A percentile compares a stretch with the other conserved stretches of the same genome.
These are phyloP conservation scores for Geranomyces variabilis DNA, from an alignment of 192 early-diverging fungal genomes.

Conservation along the genomic window DNA sequence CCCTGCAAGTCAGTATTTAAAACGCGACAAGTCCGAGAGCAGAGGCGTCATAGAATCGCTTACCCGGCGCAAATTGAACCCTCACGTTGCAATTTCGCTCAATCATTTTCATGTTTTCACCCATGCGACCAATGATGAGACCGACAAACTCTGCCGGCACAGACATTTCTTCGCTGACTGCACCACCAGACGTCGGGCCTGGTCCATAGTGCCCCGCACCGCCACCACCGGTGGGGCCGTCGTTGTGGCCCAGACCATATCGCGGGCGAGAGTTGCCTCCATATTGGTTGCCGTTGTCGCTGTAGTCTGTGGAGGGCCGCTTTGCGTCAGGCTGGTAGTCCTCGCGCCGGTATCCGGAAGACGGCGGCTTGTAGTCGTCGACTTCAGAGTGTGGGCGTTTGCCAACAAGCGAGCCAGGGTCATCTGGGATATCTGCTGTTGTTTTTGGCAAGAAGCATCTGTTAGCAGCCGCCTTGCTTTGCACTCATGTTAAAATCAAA, in stretches of 20 bases:
- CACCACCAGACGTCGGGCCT: constrained; percentile 29
- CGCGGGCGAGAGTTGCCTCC: constrained; percentile 10
- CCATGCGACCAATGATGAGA: constrained; percentile 77
- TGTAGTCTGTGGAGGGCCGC: constrained; percentile 17
- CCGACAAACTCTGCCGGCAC: constrained; percentile 47
- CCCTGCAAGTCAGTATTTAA: neutral
- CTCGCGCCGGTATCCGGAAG: constrained; percentile 34
- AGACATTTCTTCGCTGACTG: constrained; percentile 19
- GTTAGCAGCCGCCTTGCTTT: too few species aligned
- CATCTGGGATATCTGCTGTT: constrained; percentile 16
- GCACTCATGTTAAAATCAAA: too few species aligned
- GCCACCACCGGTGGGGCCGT: neutral
- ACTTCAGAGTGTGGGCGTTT: constrained; percentile 38
- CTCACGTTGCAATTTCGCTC: constrained; percentile 71
- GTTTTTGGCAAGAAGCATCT: too few species aligned
- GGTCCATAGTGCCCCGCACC: constrained; percentile 34
- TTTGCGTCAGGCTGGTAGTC: constrained; percentile 22
- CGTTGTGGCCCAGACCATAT: constrained; percentile 26
- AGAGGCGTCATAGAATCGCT: too few species aligned
- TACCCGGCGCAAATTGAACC: constrained; percentile 68
- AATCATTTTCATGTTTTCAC: constrained; percentile 78
- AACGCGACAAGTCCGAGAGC: neutral
- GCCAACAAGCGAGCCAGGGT: constrained; percentile 29
- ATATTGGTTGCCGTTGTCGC: neutral
- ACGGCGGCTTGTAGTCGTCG: constrained; percentile 29